phyloP scores from a whole-genome alignment of 2,329 filamentous ascomycete species.

The Rhexocercosporidium sp. region DNA sequence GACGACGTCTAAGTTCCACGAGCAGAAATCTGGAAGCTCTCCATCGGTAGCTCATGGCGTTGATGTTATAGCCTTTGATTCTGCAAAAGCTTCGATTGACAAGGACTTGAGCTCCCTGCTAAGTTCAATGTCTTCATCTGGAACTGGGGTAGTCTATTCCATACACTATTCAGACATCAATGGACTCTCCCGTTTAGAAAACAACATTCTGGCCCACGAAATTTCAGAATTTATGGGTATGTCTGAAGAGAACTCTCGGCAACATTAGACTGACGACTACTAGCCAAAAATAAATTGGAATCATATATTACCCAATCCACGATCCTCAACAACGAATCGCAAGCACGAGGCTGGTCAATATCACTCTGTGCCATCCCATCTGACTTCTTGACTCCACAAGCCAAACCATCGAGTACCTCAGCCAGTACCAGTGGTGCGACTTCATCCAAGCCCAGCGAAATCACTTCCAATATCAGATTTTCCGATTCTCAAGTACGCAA shows the following conservation, averaged over 20 bases:
- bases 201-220: conserved; percentile 36
- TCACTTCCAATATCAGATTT: conserved; percentile 23
- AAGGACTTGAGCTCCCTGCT: conserved; percentile 33
- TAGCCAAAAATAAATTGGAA: conserved; percentile 29
- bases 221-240: conserved; percentile 35
- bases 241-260: neutral
- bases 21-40: conserved; percentile 26
- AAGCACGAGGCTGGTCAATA: conserved; percentile 35
- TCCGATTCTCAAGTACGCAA: conserved; percentile 28
- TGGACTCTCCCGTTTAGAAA: conserved; percentile 37
- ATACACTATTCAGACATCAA: conserved; percentile 37
- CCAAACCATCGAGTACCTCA: conserved; percentile 18
- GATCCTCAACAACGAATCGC: conserved; percentile 26
- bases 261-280: conserved; percentile 4
- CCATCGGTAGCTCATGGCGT: conserved; percentile 31
- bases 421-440: neutral
- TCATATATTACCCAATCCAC: conserved; percentile 34
- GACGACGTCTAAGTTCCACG: conserved; percentile 33
- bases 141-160: conserved; percentile 29
- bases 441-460: conserved; percentile 10
- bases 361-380: conserved; percentile 32
- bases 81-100: conserved; percentile 32
- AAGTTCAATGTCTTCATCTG: conserved; percentile 11
- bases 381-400: conserved; percentile 25
- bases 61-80: conserved; percentile 32